A percentile compares a stretch with the other conserved stretches of the same genome.
Conservation (phyloP, 1,284 basidiomycete genomes). For the Wallemia hederae region DNA sequence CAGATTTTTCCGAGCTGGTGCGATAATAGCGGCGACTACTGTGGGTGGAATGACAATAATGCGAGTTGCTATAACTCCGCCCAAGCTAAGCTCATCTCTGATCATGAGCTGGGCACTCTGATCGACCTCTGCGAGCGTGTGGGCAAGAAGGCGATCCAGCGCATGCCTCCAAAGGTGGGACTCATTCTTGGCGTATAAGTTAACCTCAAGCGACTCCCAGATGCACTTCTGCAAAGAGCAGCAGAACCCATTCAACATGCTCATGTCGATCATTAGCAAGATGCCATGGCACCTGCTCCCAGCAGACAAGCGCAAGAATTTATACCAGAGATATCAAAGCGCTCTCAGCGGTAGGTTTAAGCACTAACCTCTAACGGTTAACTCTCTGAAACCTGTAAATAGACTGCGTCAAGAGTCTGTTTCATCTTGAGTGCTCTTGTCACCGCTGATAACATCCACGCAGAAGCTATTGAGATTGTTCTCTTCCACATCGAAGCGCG, state of each 20-base stretch:
- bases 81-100: not conserved
- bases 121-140: slow-evolving; percentile 1
- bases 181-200: not conserved
- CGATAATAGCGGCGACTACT: not conserved
- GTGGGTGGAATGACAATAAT: not conserved
- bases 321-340: not conserved
- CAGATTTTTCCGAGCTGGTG: slow-evolving; percentile 1
- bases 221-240: slow-evolving; percentile 1
- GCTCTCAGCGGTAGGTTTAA: not conserved
- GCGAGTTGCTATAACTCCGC: not conserved
- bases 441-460: not conserved
- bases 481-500: not conserved
- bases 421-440: not conserved
- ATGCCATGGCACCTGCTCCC: not conserved
- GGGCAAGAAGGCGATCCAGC: not conserved
- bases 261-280: not conserved
- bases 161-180: slow-evolving; percentile 1
- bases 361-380: no score
- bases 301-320: not conserved
- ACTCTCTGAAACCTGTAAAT: not conserved
- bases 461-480: not conserved
- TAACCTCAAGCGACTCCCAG: not conserved
- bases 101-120: not conserved
- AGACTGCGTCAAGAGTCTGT: not conserved
- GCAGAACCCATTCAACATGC: slow-evolving; percentile 1